Evolutionary conservation across 495 filamentous ascomycete species (phyloP), one percentile per base, ranked within the genome.

Genomic region (Xylaria scruposa): DNA sequence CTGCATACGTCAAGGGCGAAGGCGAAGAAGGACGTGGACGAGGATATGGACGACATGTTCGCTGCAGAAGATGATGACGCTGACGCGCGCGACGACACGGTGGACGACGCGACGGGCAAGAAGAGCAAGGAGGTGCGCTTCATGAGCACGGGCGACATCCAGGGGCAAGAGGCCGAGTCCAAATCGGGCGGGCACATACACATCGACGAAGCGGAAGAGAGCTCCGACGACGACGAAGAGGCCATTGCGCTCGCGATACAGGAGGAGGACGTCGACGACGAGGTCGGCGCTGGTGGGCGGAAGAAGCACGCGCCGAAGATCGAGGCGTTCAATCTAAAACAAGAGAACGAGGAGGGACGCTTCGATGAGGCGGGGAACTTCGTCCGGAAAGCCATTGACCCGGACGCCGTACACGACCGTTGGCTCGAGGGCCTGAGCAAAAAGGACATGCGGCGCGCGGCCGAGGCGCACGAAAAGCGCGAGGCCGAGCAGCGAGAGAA

Each of bases 271-370:
- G 75, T 97, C 5, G 95, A 97, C 75, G 91, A 94, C 61, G 96
- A 98, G 79, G 82, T 99, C 40, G 97, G 97, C 2, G 90, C 92
- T 3, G 97, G 96, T 8, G 91, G 90, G 0, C 91, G 94, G 74
- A 98, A 98, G 81, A 94, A 92, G 78, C 93, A 97, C 79, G 97
- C 97, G 19, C 96, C 96, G n/a, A 91, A 96, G 75, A 85, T 98
- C 33, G 96, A 98, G 81, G 96, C 94, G 0, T 99, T 99, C 86
- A 97, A 99, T 77, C 94, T 99, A 89, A 89, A 87, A 61, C 82
- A 85, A 6, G 96, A 99, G 81, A 90, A 94, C 77, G 97, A 99
- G 79, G 96, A 98, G 77, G 96, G 96, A 0, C 85, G 89, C 15
- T 98, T 97, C 76, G 96, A 99, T 77, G 92, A 93, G 67, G 83